A percentile compares a stretch with the other conserved stretches of the same genome.
Conservation (phyloP, 805 yeast genomes). For the Metschnikowia gelsemii region DNA sequence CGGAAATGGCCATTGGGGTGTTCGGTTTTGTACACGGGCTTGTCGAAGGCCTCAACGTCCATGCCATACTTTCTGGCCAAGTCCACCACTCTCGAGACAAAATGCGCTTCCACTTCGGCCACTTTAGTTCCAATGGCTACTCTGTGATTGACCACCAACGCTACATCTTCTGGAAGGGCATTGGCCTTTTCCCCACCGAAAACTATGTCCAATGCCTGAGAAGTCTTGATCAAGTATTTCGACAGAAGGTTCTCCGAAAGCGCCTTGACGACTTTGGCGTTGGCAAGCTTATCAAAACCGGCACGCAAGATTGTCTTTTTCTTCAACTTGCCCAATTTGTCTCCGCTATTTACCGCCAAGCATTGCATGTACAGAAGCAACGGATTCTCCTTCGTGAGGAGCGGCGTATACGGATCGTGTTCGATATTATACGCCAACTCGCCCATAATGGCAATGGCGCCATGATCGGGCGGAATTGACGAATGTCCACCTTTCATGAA, state of each 20-base stretch:
- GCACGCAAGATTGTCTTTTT: slow-evolving; percentile 37
- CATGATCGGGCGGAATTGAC: slow-evolving; percentile 78
- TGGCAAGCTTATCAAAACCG: slow-evolving; percentile 36
- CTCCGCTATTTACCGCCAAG: slow-evolving; percentile 50
- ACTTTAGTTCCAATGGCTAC: slow-evolving; percentile 32
- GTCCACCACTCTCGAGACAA: slow-evolving; percentile 32
- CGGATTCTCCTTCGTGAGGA: slow-evolving; percentile 58
- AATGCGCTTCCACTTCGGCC: slow-evolving; percentile 23
- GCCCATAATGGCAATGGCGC: slow-evolving; percentile 72
- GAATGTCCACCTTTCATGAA: slow-evolving; percentile 77
- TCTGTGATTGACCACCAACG: slow-evolving; percentile 35
- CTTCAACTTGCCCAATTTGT: slow-evolving; percentile 22
- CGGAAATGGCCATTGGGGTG: slow-evolving; percentile 9
- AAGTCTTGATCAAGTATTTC: slow-evolving; percentile 31
- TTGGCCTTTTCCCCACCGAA: slow-evolving; percentile 41
- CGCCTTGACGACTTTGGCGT: slow-evolving; percentile 24
- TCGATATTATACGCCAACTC: slow-evolving; percentile 59
- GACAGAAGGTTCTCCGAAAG: slow-evolving; percentile 22
- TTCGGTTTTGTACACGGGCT: slow-evolving; percentile 2
- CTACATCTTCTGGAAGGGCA: slow-evolving; percentile 38
- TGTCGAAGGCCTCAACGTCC: slow-evolving; percentile 16
- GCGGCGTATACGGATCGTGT: slow-evolving; percentile 49
- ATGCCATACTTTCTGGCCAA: slow-evolving; percentile 17
- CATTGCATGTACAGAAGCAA: slow-evolving; percentile 57
- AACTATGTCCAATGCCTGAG: slow-evolving; percentile 36